Evolutionary conservation across 208 protist genomes (phyloP).

Genomic region (Acanthamoeba polyphaga): DNA sequence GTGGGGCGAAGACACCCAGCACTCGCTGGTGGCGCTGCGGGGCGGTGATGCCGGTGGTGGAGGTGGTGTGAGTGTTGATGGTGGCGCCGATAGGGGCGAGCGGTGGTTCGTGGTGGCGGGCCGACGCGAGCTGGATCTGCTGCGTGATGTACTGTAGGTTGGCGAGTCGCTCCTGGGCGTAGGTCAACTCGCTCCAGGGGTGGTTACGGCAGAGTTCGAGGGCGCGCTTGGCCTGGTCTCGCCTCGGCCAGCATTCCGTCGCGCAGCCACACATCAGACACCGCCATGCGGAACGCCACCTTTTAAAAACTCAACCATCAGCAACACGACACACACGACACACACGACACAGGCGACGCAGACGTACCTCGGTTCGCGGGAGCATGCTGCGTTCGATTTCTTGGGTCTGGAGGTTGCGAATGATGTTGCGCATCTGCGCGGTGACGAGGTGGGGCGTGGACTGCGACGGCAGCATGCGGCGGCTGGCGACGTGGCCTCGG

Average conservation of each 20-base stretch:
- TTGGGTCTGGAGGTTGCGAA: background rate
- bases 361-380: background rate
- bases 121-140: too few species aligned
- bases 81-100: too few species aligned
- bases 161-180: background rate
- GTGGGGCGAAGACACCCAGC: too few species aligned
- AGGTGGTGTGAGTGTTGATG: too few species aligned
- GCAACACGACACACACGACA: background rate
- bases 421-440: background rate
- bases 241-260: background rate
- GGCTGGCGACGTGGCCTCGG: background rate
- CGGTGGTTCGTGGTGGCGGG: too few species aligned
- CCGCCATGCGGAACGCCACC: background rate
- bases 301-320: too few species aligned
- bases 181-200: background rate
- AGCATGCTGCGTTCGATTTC: background rate
- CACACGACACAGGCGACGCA: background rate
- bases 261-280: background rate
- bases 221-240: background rate
- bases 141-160: background rate
- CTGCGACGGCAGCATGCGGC: background rate
- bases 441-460: background rate
- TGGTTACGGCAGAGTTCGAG: background rate
- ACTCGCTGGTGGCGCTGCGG: too few species aligned
- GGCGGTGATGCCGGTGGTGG: too few species aligned